Evolutionary conservation across 768 basidiomycete genomes (phyloP).

Genomic region (Collybiopsis luxurians): DNA sequence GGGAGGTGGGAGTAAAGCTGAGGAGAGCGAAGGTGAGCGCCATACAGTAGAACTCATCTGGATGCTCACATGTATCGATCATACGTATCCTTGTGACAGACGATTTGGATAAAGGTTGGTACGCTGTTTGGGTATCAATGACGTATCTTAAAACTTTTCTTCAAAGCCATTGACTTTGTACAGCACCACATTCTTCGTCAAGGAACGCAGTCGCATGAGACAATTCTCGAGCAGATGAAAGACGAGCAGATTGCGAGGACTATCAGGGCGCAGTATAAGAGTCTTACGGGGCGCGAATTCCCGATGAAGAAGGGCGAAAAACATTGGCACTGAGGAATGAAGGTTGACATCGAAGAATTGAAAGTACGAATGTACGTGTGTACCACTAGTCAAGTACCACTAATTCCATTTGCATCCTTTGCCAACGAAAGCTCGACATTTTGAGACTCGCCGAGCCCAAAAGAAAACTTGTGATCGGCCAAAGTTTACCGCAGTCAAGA

Average conservation of each 20-base stretch:
- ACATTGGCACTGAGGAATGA: background rate
- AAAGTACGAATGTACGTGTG: too few species aligned
- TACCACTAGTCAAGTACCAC: too few species aligned
- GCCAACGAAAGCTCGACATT: too few species aligned
- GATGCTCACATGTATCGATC: background rate
- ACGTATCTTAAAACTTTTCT: background rate
- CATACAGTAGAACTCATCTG: background rate
- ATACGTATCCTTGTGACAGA: constrained; percentile 13
- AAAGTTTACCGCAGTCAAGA: too few species aligned
- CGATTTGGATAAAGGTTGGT: constrained; percentile 31
- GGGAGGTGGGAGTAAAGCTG: constrained; percentile 21
- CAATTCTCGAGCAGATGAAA: constrained; percentile 36
- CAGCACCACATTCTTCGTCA: constrained; percentile 38
- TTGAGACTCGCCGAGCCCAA: too few species aligned
- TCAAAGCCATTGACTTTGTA: constrained; percentile 36
- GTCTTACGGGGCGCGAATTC: constrained; percentile 30
- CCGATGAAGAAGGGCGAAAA: constrained; percentile 13
- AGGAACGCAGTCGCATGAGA: constrained; percentile 36
- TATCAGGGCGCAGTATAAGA: constrained; percentile 28
- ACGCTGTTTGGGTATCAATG: background rate
- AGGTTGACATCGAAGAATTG: too few species aligned
- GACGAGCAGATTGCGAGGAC: constrained; percentile 35
- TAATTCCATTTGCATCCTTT: too few species aligned
- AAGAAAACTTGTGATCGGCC: too few species aligned
- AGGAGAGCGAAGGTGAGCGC: constrained; percentile 20